Evolutionary conservation across 2,329 filamentous ascomycete genomes (phyloP), one percentile per base, ranked within the genome.

Genomic region (Paradendryphiella salina): DNA sequence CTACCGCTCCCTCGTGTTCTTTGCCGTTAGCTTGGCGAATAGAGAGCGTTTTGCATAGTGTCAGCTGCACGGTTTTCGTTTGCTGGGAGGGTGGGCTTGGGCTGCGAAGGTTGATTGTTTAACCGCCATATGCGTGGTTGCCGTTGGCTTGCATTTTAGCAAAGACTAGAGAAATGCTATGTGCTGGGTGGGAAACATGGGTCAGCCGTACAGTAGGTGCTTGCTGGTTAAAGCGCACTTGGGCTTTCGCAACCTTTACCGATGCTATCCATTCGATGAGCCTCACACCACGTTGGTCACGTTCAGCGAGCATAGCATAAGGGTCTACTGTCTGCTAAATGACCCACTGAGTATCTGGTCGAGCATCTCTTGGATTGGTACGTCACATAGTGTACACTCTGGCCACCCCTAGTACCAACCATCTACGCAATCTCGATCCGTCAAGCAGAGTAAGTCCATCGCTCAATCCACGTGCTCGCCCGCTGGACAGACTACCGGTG

Each of bases 61-160:
- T 60, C 57, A 58, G 55, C 54, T 57, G 57, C 39, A 46, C 38
- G 7, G 15, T 32, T 41, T 15, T 26, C 31, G 45, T 46, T 56
- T 46, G 45, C 37, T 43, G 14, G 6, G 41, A 49, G 46, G 52
- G 36, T 50, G 50, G 50, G 35, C 37, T 53, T 23, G 51, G 47
- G 51, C 51, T 50, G 41, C 46, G 15, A 50, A 42, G 23, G 26
- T 29, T 23, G 21, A 39, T 13, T 10, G 5, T 28, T 38, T 49
- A 52, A 38, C 39, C 45, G 45, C 45, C 39, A 26, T 39, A 43
- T 11, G 35, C 37, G 18, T 39, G 14, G 17, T 32, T 43, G 17
- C 34, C 23, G 31, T 41, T 49, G 21, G 45, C 5, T 33, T 32
- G 7, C 2, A 26, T 36, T 44, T 40, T 34, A 26, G 14, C 11